A percentile compares a stretch with the other conserved stretches of the same genome.
phyloP scores from a whole-genome alignment of 129 eudicot genomes.

The Rutidosis leptorrhynchoides region DNA sequence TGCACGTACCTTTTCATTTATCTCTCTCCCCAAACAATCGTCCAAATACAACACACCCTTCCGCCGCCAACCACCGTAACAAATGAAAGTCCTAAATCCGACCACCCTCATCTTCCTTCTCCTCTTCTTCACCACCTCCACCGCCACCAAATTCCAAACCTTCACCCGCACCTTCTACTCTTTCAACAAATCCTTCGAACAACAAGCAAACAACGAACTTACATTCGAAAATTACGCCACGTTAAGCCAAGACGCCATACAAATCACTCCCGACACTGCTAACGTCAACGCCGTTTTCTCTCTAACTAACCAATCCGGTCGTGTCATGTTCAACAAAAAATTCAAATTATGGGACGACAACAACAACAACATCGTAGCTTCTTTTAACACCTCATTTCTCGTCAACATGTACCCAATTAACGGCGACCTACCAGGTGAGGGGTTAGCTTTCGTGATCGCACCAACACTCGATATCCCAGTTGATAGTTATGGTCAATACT shows the following conservation, averaged over 20 bases:
- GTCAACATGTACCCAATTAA: conserved; percentile 43
- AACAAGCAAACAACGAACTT: background rate
- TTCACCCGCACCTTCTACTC: background rate
- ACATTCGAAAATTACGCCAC: conserved; percentile 20
- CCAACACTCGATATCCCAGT: conserved; percentile 38
- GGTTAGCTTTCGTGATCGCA: conserved; percentile 58
- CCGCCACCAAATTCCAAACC: background rate
- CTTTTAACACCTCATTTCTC: conserved; percentile 59
- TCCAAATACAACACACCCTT: background rate
- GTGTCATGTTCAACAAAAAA: conserved; percentile 27
- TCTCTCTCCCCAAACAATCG: background rate
- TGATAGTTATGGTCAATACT: conserved; percentile 51
- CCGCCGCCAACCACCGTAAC: background rate
- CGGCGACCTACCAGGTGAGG: conserved; percentile 49
- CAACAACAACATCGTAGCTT: conserved; percentile 43
- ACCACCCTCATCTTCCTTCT: background rate
- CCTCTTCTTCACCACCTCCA: background rate
- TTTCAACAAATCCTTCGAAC: background rate
- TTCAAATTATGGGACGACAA: conserved; percentile 48
- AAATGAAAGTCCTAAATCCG: background rate
- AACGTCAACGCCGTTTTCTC: conserved; percentile 4
- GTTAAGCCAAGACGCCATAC: conserved; percentile 45
- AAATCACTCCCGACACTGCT: conserved; percentile 56
- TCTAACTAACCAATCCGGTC: conserved; percentile 39
- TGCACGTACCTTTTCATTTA: background rate